A percentile compares a stretch with the other conserved stretches of the same genome.
These are phyloP conservation scores for Citrullus colocynthis DNA, from an alignment of 306 rosid species.

Conservation along the genomic window DNA sequence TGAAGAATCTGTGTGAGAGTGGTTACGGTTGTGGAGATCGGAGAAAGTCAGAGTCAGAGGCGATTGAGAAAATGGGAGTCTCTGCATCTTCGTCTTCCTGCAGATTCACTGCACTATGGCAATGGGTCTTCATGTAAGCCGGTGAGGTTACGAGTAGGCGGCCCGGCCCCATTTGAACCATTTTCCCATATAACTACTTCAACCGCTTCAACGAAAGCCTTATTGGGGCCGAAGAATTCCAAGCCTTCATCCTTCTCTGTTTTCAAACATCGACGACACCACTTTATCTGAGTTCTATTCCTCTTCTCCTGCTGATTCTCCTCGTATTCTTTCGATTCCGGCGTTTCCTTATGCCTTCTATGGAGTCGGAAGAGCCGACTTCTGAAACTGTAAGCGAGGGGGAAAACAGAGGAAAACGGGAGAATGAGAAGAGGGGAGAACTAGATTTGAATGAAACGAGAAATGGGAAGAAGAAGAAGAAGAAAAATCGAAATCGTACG, in stretches of 20 bases:
- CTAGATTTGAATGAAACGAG: conserved; percentile 4
- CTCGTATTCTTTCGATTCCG: conserved; percentile 21
- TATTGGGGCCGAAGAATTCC: neutral
- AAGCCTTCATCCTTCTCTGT: neutral
- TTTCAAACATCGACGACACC: neutral
- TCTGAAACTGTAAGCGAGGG: conserved; percentile 2
- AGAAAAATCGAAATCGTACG: neutral
- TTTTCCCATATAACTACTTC: conserved; percentile 1
- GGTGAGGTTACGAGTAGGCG: neutral
- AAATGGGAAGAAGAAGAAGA: neutral
- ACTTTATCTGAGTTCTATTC: conserved; percentile 22
- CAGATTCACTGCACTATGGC: neutral
- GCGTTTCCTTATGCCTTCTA: conserved; percentile 19
- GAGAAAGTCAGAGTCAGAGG: neutral
- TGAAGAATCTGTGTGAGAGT: neutral
- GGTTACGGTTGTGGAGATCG: neutral
- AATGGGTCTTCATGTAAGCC: neutral
- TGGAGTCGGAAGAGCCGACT: conserved; percentile 13
- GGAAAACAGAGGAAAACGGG: conserved; percentile 10
- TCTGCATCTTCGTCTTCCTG: neutral
- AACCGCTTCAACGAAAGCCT: neutral
- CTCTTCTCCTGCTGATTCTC: conserved; percentile 9
- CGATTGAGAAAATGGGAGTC: neutral
- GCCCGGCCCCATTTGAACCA: neutral
- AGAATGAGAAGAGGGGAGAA: conserved; percentile 7